phyloP scores from a whole-genome alignment of 225 moss, liverwort and hornwort species.

The Lunularia cruciata region DNA sequence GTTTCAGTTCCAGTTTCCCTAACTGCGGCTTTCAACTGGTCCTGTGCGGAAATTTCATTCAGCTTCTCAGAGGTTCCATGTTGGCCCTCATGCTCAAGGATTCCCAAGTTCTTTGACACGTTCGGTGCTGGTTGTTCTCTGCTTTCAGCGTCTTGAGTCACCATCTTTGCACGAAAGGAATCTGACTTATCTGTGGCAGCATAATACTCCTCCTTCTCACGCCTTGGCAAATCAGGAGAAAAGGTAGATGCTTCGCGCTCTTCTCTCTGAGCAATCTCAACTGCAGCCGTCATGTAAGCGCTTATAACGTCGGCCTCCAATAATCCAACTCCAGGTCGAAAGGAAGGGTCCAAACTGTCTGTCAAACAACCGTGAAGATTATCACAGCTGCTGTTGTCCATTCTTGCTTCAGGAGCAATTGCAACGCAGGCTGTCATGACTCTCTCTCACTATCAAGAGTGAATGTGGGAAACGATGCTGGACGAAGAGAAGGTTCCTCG shows the following conservation, averaged over 20 bases:
- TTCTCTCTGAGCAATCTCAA: neutral
- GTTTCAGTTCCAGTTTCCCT: no score
- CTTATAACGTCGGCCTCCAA: conserved; percentile 3
- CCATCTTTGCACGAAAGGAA: no score
- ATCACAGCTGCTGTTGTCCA: neutral
- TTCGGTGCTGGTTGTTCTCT: no score
- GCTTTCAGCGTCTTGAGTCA: no score
- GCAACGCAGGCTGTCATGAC: conserved; percentile 16
- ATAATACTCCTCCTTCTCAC: no score
- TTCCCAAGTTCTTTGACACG: no score
- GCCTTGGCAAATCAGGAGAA: no score
- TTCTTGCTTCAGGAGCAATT: conserved; percentile 11
- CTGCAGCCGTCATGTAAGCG: conserved; percentile 19
- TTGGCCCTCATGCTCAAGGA: no score
- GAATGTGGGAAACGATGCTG: neutral
- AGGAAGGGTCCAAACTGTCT: conserved; percentile 8
- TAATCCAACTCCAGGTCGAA: neutral
- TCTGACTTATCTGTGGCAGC: no score
- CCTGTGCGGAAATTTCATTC: no score
- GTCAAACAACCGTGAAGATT: neutral
- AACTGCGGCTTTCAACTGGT: no score
- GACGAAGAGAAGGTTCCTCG: neutral
- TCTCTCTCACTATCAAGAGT: neutral
- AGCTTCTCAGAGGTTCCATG: no score
- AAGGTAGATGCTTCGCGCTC: neutral